Conservation (phyloP, 1,284 basidiomycete genomes). For the Papiliotrema laurentii region DNA sequence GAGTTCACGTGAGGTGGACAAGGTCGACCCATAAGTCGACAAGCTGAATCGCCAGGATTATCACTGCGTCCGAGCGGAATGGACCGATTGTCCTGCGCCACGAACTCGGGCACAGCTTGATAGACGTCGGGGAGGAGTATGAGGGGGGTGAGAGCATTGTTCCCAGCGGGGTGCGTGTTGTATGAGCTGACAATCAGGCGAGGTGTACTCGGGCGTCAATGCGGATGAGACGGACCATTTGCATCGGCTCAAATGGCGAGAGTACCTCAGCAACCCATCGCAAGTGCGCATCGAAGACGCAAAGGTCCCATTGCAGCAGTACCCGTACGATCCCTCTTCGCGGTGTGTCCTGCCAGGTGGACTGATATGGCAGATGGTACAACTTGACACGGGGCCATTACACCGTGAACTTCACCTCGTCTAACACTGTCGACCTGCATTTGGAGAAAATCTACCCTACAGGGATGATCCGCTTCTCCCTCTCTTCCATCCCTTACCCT, state of each 20-base stretch:
- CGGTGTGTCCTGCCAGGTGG: not conserved
- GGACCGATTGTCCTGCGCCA: constrained; percentile 73
- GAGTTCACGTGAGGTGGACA: constrained; percentile 65
- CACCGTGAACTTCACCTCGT: constrained; percentile 60
- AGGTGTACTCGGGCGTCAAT: constrained; percentile 69
- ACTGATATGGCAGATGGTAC: constrained; percentile 49
- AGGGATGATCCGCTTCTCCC: constrained; percentile 65
- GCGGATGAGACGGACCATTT: constrained; percentile 45
- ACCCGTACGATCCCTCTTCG: constrained; percentile 43
- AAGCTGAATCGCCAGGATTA: constrained; percentile 53
- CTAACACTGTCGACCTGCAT: constrained; percentile 24
- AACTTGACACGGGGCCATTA: constrained; percentile 58
- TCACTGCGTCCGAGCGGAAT: constrained; percentile 72
- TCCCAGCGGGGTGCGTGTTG: not conserved
- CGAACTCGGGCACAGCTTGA: constrained; percentile 61
- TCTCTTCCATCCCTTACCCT: constrained; percentile 64
- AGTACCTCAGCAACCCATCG: constrained; percentile 59
- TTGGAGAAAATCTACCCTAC: constrained; percentile 52
- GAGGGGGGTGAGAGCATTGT: constrained; percentile 56
- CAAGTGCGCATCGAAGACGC: constrained; percentile 59
- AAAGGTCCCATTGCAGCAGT: constrained; percentile 69
- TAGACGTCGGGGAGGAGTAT: constrained; percentile 75
- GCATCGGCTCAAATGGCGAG: constrained; percentile 58
- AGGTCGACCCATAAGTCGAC: too few relatives aligned
- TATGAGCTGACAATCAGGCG: constrained; percentile 44